Evolutionary conservation across 768 basidiomycete species (phyloP), one percentile per base, ranked within the genome.

Genomic region (Hericium erinaceus): DNA sequence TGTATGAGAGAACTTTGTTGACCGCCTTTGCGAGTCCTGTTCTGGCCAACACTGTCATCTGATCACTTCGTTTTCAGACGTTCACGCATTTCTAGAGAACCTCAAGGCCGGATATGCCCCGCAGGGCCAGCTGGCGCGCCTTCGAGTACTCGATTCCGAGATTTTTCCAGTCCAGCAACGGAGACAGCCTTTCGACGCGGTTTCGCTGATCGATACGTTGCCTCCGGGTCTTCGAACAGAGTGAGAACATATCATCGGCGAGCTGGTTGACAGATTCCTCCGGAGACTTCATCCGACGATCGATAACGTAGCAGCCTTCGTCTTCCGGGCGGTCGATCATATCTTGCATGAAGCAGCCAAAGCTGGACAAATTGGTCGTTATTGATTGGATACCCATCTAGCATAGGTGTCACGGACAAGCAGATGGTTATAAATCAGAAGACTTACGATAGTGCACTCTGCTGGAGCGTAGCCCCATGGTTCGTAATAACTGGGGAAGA

Each of bases 161-260:
- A 67, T 92, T 92, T 92, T 77, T 99, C 97, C 97, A 98, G 70
- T 99, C 97, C 59, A 99, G 77, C 57, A 99, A 72, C 15, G 97
- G 95, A 52, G 84, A 87, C 15, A 99, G 78, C 26, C 97, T 83
- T 69, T 99, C 97, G 56, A 98, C 95, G 46, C 97, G 84, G 75
- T 98, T 99, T 37, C 97, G 88, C 74, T 98, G 97, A 73, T 99
- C 98, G 72, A 98, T 98, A 52, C 97, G 82, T 71, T 98, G 97
- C 48, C 97, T 81, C 16, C 97, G 80, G 4, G 93, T 87, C 77
- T 92, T 93, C 62, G 74, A 76, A 56, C 79, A 78, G 74, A 95
- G 95, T 5, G 72, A 66, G 72, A 84, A 84, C 83, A 95, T 85
- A 64, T 80, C 71, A 44, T 82, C 81, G 6, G 88, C 77, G 48